phyloP scores from a whole-genome alignment of 2,329 filamentous ascomycete species.

The Fusarium sp. region DNA sequence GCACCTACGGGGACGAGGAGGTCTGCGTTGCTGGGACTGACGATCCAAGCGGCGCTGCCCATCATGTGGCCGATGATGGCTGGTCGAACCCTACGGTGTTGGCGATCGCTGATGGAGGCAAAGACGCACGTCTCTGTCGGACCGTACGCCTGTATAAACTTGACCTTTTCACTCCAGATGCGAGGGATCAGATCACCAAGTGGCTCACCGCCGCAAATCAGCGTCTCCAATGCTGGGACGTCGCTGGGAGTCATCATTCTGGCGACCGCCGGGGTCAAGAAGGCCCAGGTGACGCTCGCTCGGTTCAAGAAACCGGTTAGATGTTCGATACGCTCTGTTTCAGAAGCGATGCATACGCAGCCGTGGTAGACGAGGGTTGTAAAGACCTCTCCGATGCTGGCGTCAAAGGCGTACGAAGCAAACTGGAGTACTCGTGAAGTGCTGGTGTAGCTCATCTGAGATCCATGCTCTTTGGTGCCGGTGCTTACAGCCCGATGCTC shows the following conservation, averaged over 20 bases:
- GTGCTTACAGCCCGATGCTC: conserved; percentile 42
- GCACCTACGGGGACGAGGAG: conserved; percentile 22
- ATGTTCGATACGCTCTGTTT: conserved; percentile 13
- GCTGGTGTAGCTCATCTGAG: not conserved
- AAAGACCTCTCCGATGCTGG: conserved; percentile 14
- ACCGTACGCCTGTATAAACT: conserved; percentile 37
- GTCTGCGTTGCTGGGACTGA: conserved; percentile 11
- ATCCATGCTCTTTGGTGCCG: conserved; percentile 5
- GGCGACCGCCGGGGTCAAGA: conserved; percentile 34
- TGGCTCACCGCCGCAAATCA: conserved; percentile 32
- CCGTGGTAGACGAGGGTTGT: conserved; percentile 10
- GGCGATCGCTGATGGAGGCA: conserved; percentile 14
- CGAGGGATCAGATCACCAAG: conserved; percentile 10
- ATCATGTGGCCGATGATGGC: conserved; percentile 19
- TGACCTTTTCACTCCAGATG: conserved; percentile 15
- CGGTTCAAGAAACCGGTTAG: conserved; percentile 16
- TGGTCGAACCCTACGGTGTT: conserved; percentile 1
- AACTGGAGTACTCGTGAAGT: conserved; percentile 25
- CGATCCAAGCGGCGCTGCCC: conserved; percentile 24
- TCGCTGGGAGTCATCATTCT: conserved; percentile 13
- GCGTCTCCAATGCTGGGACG: conserved; percentile 19
- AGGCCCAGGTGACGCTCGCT: conserved; percentile 15
- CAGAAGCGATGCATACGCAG: conserved; percentile 21
- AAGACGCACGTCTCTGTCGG: conserved; percentile 32
- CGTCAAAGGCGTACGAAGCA: conserved; percentile 31